Percentiles rank a stretch among this genome's conserved stretches.
phyloP scores from a whole-genome alignment of 495 filamentous ascomycete genomes.

The Cercophora scortea region DNA sequence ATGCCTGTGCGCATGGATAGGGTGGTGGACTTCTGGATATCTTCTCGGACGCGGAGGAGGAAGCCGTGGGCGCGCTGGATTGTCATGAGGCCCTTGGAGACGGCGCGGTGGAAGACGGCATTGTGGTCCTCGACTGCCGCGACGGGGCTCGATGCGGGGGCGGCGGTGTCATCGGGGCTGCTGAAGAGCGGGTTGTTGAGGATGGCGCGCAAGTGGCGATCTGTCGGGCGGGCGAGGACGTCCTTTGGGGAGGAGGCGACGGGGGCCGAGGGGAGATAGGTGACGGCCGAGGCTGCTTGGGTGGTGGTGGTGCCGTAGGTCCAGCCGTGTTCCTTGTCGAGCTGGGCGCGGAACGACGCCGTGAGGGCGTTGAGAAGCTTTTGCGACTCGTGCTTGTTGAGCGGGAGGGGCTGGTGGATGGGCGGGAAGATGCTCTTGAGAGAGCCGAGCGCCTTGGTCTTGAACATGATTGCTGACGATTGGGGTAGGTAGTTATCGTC shows the following conservation, averaged over 20 bases:
- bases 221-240: conserved; percentile 25
- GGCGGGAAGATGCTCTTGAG: conserved; percentile 47
- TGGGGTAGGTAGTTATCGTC: too few relatives aligned
- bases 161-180: conserved; percentile 3
- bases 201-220: conserved; percentile 54
- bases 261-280: conserved; percentile 10
- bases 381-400: conserved; percentile 55
- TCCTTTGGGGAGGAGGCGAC: background rate
- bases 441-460: conserved; percentile 24
- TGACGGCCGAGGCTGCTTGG: conserved; percentile 8
- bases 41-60: conserved; percentile 25
- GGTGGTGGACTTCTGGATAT: conserved; percentile 16
- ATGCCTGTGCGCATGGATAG: conserved; percentile 23
- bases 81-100: conserved; percentile 38
- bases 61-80: conserved; percentile 30
- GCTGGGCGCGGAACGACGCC: conserved; percentile 64
- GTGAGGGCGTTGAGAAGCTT: conserved; percentile 64
- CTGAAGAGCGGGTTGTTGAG: conserved; percentile 63
- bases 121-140: conserved; percentile 10
- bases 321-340: conserved; percentile 58
- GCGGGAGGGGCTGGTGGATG: conserved; percentile 63
- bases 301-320: conserved; percentile 12
- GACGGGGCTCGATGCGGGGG: background rate
- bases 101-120: conserved; percentile 30
- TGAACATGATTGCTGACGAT: conserved; percentile 15